Evolutionary conservation across 2,329 filamentous ascomycete species (phyloP).

Genomic region (Pestalotiopsis sp.): DNA sequence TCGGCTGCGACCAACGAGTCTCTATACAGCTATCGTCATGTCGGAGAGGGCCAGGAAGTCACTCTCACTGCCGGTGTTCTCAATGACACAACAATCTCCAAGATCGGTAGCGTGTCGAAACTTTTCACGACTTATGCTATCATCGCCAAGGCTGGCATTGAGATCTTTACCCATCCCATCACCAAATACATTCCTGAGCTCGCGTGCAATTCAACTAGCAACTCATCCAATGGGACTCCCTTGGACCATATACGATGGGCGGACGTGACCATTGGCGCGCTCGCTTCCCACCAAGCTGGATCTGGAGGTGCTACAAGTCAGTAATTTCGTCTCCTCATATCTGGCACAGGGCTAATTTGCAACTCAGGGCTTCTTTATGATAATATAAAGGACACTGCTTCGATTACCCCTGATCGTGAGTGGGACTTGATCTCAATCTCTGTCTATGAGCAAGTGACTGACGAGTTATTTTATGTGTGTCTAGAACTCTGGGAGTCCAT

Average conservation of each 20-base stretch:
- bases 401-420: background rate
- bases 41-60: background rate
- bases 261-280: background rate
- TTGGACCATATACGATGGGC: background rate
- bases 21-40: background rate
- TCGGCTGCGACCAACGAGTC: background rate
- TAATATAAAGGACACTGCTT: background rate
- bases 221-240: background rate
- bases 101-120: background rate
- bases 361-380: background rate
- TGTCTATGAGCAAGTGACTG: background rate
- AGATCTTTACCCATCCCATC: background rate
- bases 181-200: background rate
- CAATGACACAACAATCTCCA: constrained; percentile 2
- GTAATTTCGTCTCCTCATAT: background rate
- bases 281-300: constrained; percentile 1
- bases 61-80: background rate
- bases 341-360: background rate
- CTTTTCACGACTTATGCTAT: background rate
- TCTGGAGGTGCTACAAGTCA: background rate
- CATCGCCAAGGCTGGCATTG: background rate
- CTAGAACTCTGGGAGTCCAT: background rate
- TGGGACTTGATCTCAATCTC: background rate
- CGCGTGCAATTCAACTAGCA: background rate
- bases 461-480: background rate